Base-by-base conservation (phyloP, 306 rosid genomes). In the Prosopis cineraria region DNA sequence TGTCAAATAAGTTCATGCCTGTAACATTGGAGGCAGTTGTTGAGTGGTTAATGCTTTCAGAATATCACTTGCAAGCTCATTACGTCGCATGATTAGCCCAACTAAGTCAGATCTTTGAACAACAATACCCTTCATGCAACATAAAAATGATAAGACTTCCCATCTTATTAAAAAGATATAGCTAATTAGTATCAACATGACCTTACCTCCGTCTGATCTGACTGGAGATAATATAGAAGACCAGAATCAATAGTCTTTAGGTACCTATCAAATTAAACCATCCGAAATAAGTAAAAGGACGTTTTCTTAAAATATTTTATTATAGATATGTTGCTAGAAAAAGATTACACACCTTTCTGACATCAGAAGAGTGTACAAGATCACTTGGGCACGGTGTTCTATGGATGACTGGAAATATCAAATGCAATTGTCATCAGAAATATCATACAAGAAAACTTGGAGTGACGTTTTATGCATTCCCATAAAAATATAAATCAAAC, bases 301-400 rank as follows among this genome's bases (percentile, higher is more conserved):
- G 4, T 50, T 48, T 63, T 45, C 29, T 36, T 63, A 47, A 71
- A 78, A 27, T 7, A 36, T 10, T 37, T 29, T 71, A 24, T 56
- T 56, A 27, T 47, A 44, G 33, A 39, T 68, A 48, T 27, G 47
- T 45, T 55, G 36, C 67, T 24, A 63, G 72, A 34, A 65, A 74
- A 63, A 43, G 43, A 72, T 75, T 20, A 41, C 33, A 82, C 52
- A 94, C 98, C 98, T 89, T 84, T 92, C 98, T 12, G 97, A 94
- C 98, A 94, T 90, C 71, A 94, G 84, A 73, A 94, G 88, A 45
- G 98, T 90, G 81, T 92, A 94, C 25, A 94, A 79, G 75, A 92
- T 89, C 55, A 94, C 97, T 90, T 94, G 98, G 79, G 98, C 98
- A 50, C 79, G 60, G 70, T 94, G 98, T 83, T 94, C 98, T 82